These are phyloP conservation scores for Aspergillus spinulosporus DNA, from an alignment of 2,329 filamentous ascomycete species.

Conservation along the genomic window DNA sequence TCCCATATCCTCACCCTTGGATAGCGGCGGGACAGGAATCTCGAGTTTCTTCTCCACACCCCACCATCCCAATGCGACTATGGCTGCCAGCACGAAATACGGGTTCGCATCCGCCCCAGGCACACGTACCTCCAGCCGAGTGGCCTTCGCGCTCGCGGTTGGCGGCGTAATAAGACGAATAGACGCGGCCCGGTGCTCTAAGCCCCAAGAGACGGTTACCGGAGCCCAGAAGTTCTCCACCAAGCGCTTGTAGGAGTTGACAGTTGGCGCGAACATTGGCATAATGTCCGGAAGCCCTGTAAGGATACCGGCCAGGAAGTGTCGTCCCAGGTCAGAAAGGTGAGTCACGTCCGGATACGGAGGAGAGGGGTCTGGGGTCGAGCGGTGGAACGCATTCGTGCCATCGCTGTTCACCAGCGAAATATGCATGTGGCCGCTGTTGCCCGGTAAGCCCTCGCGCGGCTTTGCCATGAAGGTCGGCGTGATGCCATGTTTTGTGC, in stretches of 20 bases:
- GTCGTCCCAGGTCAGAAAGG: slow-evolving; percentile 82
- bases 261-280: slow-evolving; percentile 88
- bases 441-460: slow-evolving; percentile 83
- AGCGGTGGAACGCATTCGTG: slow-evolving; percentile 79
- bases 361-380: slow-evolving; percentile 68
- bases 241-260: slow-evolving; percentile 97
- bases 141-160: slow-evolving; percentile 78
- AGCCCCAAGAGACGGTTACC: slow-evolving; percentile 94
- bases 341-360: slow-evolving; percentile 73
- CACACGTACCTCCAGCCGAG: slow-evolving; percentile 88
- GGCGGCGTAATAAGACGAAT: slow-evolving; percentile 88
- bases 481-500: slow-evolving; percentile 83
- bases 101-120: slow-evolving; percentile 93
- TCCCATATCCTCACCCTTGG: slow-evolving; percentile 80
- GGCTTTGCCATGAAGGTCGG: slow-evolving; percentile 99
- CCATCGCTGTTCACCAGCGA: slow-evolving; percentile 79
- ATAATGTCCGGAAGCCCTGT: slow-evolving; percentile 91
- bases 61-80: slow-evolving; percentile 84
- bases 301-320: slow-evolving; percentile 89
- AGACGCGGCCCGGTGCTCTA: slow-evolving; percentile 91
- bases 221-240: slow-evolving; percentile 99
- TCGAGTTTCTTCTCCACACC: slow-evolving; percentile 90
- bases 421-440: slow-evolving; percentile 94
- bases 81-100: slow-evolving; percentile 79
- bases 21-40: slow-evolving; percentile 77